Evolutionary conservation across 176 grass and related monocot genomes (phyloP), one percentile per base, ranked within the genome.

Genomic region (Lolium multiflorum): DNA sequence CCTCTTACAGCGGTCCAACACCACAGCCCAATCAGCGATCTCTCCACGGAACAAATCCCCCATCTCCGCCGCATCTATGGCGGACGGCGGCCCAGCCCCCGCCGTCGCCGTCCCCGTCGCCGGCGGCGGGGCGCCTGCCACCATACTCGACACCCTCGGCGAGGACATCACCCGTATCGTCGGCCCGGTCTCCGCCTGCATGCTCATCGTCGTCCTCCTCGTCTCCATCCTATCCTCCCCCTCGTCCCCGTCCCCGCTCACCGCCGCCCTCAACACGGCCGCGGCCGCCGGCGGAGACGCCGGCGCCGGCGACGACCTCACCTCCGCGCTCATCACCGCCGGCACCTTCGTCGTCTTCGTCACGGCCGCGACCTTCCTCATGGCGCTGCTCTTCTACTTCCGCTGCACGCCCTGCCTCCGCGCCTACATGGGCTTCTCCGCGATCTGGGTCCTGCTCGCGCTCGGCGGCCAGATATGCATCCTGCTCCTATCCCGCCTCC

Each of bases 131-230:
- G 11, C 18, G 11, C 44, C 61, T 14, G 14, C 25, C 87, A 18
- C 28, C 62, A 82, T 98, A 52, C 93, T 98, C 66, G 91, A 95
- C 63, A 64, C 76, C 4, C 86, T 98, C 21, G 96, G 96, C 41
- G 91, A 93, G 86, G 93, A 92, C 70, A 78, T 98, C 54, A 87
- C 91, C 67, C 96, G 96, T 55, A 98, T 98, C 91, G 86, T 98
- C 56, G 87, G 79, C 75, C 96, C 96, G 1, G 96, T 98, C 35
- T 98, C 96, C 80, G 84, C 87, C 81, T 98, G 93, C 82, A 98
- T 98, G 96, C 74, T 98, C 81, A 92, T 98, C 41, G 93, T 98
- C 62, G 96, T 98, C 35, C 88, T 98, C 81, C 96, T 98, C 56
- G 93, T 98, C 81, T 92, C 91, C 74, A 83, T 83, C 65, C 93